Percentiles rank a stretch among this genome's conserved stretches.
phyloP scores from a whole-genome alignment of 1,284 basidiomycete species.

The Sutorius eximius region DNA sequence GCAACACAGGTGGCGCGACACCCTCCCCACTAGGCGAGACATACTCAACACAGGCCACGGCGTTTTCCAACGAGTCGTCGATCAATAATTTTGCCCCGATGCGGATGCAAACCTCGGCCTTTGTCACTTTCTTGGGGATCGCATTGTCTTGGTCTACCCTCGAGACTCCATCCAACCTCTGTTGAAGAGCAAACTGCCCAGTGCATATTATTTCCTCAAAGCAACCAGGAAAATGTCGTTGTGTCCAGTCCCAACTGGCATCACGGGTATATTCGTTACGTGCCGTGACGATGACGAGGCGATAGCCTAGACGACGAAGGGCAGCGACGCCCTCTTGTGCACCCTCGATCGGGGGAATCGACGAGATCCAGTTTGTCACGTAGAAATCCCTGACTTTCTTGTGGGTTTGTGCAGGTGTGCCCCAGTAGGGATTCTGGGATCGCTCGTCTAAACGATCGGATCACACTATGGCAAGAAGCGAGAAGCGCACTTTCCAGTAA shows the following conservation, averaged over 20 bases:
- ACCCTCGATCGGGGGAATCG: slow-evolving; percentile 58
- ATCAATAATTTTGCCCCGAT: slow-evolving; percentile 66
- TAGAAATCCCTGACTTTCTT: slow-evolving; percentile 65
- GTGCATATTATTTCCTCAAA: slow-evolving; percentile 76
- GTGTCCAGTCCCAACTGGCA: slow-evolving; percentile 67
- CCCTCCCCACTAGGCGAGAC: slow-evolving; percentile 19
- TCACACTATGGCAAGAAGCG: slow-evolving; percentile 57
- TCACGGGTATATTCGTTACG: slow-evolving; percentile 57
- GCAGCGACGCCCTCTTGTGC: slow-evolving; percentile 60
- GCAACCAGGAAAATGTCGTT: slow-evolving; percentile 61
- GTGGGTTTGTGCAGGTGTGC: slow-evolving; percentile 59
- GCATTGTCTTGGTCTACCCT: slow-evolving; percentile 43
- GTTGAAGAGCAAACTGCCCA: slow-evolving; percentile 59
- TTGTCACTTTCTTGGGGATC: slow-evolving; percentile 60
- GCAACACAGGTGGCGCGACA: slow-evolving; percentile 51
- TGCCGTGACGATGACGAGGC: slow-evolving; percentile 75
- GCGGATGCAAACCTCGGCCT: slow-evolving; percentile 70
- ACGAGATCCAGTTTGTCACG: slow-evolving; percentile 49
- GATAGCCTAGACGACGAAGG: slow-evolving; percentile 64
- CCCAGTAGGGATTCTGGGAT: slow-evolving; percentile 68
- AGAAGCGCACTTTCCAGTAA: slow-evolving; percentile 20
- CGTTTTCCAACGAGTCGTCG: slow-evolving; percentile 81
- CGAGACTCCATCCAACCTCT: slow-evolving; percentile 24
- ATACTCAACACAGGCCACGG: slow-evolving; percentile 52
- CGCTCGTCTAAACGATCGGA: slow-evolving; percentile 4